Conservation (phyloP, 257 asterid species). For the Lithospermum erythrorhizon region DNA sequence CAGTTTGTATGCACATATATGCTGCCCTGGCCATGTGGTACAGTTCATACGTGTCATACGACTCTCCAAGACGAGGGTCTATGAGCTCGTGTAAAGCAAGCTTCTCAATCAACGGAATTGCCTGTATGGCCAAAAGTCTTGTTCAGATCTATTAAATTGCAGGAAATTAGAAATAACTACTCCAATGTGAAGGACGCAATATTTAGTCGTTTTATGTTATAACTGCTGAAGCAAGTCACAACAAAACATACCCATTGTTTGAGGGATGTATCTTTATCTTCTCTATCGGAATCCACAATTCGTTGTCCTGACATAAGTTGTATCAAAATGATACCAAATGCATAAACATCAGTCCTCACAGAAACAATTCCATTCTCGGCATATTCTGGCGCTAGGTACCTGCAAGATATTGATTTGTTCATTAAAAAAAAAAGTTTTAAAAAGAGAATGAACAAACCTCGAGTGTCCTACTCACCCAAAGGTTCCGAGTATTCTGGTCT, state of each 20-base stretch:
- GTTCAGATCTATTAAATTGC: neutral
- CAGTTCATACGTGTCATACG: constrained; percentile 51
- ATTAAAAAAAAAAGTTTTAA: neutral
- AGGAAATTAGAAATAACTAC: neutral
- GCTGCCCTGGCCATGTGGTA: constrained; percentile 74
- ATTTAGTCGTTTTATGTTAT: neutral
- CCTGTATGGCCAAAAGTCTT: constrained; percentile 26
- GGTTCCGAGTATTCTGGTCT: constrained; percentile 58
- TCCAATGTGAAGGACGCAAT: neutral
- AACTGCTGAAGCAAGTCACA: neutral
- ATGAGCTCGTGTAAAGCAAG: constrained; percentile 68
- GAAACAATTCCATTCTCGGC: constrained; percentile 65
- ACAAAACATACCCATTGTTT: constrained; percentile 53
- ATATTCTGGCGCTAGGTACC: constrained; percentile 79
- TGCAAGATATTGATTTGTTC: constrained; percentile 18
- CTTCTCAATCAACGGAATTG: constrained; percentile 42
- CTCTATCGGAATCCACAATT: constrained; percentile 39
- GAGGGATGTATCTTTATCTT: constrained; percentile 38
- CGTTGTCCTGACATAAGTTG: constrained; percentile 72
- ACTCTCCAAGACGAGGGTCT: constrained; percentile 55
- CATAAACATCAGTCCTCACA: constrained; percentile 57
- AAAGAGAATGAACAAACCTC: neutral
- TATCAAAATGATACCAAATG: constrained; percentile 63
- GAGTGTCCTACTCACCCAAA: constrained; percentile 42
- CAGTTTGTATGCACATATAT: constrained; percentile 50